phyloP scores from a whole-genome alignment of 805 yeast genomes.

The Pichia exigua region DNA sequence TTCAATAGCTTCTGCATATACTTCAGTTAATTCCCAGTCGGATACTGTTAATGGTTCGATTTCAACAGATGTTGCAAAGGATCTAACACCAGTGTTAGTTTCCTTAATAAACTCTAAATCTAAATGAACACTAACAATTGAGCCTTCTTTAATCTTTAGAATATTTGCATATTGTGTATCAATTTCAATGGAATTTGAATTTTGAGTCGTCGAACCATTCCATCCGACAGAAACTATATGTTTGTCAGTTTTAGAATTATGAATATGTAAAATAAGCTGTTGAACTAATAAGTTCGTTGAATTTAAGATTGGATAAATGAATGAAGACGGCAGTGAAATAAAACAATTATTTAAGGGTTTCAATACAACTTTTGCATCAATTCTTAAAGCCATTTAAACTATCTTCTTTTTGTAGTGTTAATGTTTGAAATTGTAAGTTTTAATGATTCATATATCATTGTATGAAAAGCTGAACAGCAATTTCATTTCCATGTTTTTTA shows the following conservation, averaged over 20 bases:
- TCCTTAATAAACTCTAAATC: conserved; percentile 28
- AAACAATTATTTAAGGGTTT: conserved; percentile 27
- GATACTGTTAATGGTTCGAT: conserved; percentile 69
- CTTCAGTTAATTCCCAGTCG: conserved; percentile 89
- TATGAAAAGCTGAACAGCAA: neutral
- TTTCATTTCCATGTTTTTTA: neutral
- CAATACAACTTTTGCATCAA: conserved; percentile 17
- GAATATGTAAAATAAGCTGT: conserved; percentile 31
- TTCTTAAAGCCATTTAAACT: conserved; percentile 2
- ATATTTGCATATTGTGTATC: conserved; percentile 60
- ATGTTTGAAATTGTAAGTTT: neutral
- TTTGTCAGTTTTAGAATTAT: conserved; percentile 11
- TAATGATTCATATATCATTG: neutral
- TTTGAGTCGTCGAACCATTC: conserved; percentile 23
- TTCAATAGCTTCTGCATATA: conserved; percentile 73
- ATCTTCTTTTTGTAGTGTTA: neutral
- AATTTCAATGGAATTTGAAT: conserved; percentile 37
- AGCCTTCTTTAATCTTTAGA: conserved; percentile 38
- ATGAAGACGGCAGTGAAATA: conserved; percentile 30
- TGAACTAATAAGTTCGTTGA: conserved; percentile 34
- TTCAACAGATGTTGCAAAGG: conserved; percentile 47
- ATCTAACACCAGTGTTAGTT: conserved; percentile 12
- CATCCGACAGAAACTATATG: conserved; percentile 22
- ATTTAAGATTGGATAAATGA: conserved; percentile 29
- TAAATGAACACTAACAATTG: conserved; percentile 35